Percentiles rank a stretch among this genome's conserved stretches.
phyloP scores from a whole-genome alignment of 495 filamentous ascomycete species.

The Podospora bellae-mahoneyi region DNA sequence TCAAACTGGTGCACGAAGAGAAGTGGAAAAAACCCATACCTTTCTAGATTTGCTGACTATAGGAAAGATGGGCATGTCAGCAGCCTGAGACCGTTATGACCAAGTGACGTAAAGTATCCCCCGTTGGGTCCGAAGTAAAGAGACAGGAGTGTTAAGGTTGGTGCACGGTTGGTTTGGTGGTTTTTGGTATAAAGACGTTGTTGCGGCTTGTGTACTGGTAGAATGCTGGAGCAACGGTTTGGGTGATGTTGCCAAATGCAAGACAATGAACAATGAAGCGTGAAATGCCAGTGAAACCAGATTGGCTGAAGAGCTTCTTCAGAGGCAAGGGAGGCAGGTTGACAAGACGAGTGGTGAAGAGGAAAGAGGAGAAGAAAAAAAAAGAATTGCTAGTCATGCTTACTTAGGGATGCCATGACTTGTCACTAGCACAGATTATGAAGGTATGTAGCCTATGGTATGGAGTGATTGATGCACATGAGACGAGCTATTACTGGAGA shows the following conservation, averaged over 20 bases:
- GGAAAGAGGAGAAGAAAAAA: conserved; percentile 9
- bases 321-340: conserved; percentile 11
- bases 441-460: neutral
- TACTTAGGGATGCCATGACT: conserved; percentile 40
- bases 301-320: neutral
- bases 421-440: conserved; percentile 3
- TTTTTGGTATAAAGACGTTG: neutral
- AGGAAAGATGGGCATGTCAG: conserved; percentile 50
- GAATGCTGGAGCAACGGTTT: neutral
- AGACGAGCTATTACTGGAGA: conserved; percentile 2
- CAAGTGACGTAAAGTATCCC: neutral
- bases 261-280: neutral
- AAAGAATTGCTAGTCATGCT: conserved; percentile 23
- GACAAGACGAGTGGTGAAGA: conserved; percentile 7
- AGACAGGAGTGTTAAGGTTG: neutral
- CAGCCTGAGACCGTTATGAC: conserved; percentile 11
- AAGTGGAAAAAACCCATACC: conserved; percentile 32
- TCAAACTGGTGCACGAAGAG: neutral
- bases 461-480: conserved; percentile 8
- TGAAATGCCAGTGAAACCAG: neutral
- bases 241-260: neutral
- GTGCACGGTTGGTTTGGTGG: neutral
- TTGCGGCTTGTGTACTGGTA: neutral
- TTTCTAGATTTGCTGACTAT: conserved; percentile 56
- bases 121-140: neutral